These are phyloP conservation scores for Cutaneotrichosporon sp. DNA, from an alignment of 1,284 basidiomycete genomes.

Conservation along the genomic window DNA sequence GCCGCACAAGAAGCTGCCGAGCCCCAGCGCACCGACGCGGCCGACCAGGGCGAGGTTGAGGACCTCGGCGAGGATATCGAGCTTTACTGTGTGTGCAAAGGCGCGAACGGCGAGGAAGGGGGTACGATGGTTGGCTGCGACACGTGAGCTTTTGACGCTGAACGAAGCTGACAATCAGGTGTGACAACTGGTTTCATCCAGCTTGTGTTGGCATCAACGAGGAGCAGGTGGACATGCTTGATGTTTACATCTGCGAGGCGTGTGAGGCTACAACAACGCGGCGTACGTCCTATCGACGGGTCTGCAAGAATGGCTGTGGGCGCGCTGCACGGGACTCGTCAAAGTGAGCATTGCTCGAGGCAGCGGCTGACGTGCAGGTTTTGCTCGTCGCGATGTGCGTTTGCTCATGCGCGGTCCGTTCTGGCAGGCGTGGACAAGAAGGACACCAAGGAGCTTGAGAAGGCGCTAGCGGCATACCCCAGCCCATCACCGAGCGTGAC, in stretches of 20 bases:
- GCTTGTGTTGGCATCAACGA: conserved; percentile 35
- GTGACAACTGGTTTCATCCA: conserved; percentile 46
- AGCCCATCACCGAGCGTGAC: conserved; percentile 20
- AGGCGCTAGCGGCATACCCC: conserved; percentile 21
- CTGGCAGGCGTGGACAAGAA: conserved; percentile 28
- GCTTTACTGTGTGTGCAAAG: conserved; percentile 40
- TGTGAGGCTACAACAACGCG: conserved; percentile 37
- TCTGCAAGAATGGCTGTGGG: conserved; percentile 39
- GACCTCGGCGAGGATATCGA: conserved; percentile 16
- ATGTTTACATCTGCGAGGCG: conserved; percentile 39
- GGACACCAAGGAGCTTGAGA: conserved; percentile 19
- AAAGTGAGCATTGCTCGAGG: conserved; percentile 26
- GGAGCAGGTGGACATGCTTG: conserved; percentile 34
- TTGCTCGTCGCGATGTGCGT: conserved; percentile 40
- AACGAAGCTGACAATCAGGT: conserved; percentile 23
- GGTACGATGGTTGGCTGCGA: conserved; percentile 44
- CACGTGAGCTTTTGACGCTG: conserved; percentile 20
- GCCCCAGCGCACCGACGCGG: background rate
- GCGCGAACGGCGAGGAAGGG: conserved; percentile 36
- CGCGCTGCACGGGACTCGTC: conserved; percentile 27
- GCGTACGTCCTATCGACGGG: conserved; percentile 32
- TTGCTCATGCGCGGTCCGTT: conserved; percentile 26
- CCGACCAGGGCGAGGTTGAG: background rate
- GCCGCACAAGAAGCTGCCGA: background rate
- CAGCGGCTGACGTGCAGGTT: conserved; percentile 23